Evolutionary conservation across 2,329 filamentous ascomycete species (phyloP), one percentile per base, ranked within the genome.

Genomic region (Escovopsis sp.): DNA sequence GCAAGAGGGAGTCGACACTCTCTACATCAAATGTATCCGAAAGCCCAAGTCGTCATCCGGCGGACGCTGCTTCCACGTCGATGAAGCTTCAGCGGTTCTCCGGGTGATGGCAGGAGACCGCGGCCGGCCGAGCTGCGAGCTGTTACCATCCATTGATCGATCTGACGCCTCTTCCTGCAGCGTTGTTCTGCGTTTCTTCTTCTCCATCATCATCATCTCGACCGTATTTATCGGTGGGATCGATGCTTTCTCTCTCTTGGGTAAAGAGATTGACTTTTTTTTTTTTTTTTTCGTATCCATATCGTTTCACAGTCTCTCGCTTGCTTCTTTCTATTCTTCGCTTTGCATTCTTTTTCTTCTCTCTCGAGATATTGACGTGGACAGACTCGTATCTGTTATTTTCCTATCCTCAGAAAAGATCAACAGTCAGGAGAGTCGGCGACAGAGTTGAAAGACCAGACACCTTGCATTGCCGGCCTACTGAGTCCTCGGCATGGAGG

Each of bases 161-260:
- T 49, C 39, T 39, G 35, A 45, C 46, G 32, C 37, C 37, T 43
- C 41, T 38, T 40, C 24, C 40, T 43, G 42, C 43, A 39, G 29
- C 31, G 37, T 31, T 20, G 38, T 40, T 45, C 42, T 43, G 16
- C 27, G 40, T 13, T 27, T 37, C 36, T 20, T 30, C 25, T 36
- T 40, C 20, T 30, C 36, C 43, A 41, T 38, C 46, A 37, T 33
- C 43, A 46, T 44, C 37, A 45, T 39, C 37, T 35, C 42, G 35
- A 20, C 20, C 20, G 20, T 20, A 4, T 20, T 20, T 20, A 6
- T 20, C 20, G 20, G 20, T 20, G 20, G 20, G 20, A 20, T 6
- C 20, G 20, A 20, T n/a, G n/a, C 30, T 13, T 31, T 39, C 34
- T 16, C 42, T 16, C 37, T 35, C 33, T 35, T 39, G 15, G 37